phyloP scores from a whole-genome alignment of 257 asterid species.

The Henckelia pumila region DNA sequence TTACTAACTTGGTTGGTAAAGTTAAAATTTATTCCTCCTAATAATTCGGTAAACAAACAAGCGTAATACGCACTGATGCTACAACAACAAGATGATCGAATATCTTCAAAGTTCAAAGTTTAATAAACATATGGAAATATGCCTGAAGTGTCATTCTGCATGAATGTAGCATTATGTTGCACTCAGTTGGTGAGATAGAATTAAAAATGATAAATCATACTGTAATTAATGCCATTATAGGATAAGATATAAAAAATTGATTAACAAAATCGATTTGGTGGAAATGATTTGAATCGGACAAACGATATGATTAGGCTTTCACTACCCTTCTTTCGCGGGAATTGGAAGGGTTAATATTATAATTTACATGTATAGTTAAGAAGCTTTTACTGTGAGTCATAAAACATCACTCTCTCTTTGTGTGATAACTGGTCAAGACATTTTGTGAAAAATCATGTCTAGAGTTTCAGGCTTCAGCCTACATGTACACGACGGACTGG shows the following conservation, averaged over 20 bases:
- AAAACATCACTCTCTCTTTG: neutral
- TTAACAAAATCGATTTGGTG: neutral
- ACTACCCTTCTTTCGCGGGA: neutral
- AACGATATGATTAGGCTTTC: neutral
- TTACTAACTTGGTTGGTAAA: slow-evolving; percentile 17
- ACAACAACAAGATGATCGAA: neutral
- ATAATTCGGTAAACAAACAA: neutral
- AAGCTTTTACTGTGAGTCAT: neutral
- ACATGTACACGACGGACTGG: neutral
- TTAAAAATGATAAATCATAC: too few relatives aligned
- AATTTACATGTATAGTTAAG: neutral
- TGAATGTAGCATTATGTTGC: neutral
- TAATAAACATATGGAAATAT: neutral
- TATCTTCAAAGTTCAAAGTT: neutral
- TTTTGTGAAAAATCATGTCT: neutral
- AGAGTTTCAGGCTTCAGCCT: neutral
- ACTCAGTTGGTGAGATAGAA: too few relatives aligned
- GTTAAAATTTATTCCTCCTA: neutral
- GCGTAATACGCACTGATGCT: neutral
- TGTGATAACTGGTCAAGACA: neutral
- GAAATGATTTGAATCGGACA: neutral
- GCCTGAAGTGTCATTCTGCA: neutral
- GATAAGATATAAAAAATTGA: neutral
- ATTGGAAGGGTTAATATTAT: too few relatives aligned
- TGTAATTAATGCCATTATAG: neutral